These are phyloP conservation scores for Heterobasidion parviporum DNA, from an alignment of 1,284 basidiomycete species.

Conservation along the genomic window DNA sequence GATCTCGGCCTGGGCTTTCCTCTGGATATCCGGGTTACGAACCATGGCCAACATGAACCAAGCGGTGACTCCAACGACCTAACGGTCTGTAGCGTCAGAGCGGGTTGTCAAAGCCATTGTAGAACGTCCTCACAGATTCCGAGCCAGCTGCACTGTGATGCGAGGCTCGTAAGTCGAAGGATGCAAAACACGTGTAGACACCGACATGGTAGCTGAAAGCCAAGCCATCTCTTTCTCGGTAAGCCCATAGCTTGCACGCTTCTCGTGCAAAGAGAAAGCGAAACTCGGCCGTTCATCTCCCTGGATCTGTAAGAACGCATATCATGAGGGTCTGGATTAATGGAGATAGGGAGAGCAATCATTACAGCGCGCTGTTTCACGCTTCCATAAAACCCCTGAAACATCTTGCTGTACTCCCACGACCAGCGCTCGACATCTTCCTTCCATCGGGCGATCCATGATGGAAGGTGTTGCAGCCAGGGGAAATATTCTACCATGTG, in stretches of 20 bases:
- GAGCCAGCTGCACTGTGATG: background rate
- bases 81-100: conserved; percentile 1
- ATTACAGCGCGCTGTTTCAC: no score
- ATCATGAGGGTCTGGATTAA: no score
- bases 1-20: conserved; percentile 12
- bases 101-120: no score
- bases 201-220: background rate
- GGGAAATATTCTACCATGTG: conserved; percentile 4
- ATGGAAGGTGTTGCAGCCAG: conserved; percentile 1
- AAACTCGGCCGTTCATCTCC: background rate
- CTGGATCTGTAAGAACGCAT: no score
- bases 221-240: background rate
- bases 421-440: background rate
- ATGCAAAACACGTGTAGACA: background rate
- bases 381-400: no score
- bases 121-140: background rate
- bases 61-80: conserved; percentile 1
- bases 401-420: no score
- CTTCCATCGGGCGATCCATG: background rate
- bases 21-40: conserved; percentile 9
- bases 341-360: no score
- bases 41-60: conserved; percentile 13
- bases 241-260: background rate
- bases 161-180: background rate
- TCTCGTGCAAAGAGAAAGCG: background rate